These are phyloP conservation scores for Tetrahymena elliotti DNA, from an alignment of 73 alveolate species.

Conservation along the genomic window DNA sequence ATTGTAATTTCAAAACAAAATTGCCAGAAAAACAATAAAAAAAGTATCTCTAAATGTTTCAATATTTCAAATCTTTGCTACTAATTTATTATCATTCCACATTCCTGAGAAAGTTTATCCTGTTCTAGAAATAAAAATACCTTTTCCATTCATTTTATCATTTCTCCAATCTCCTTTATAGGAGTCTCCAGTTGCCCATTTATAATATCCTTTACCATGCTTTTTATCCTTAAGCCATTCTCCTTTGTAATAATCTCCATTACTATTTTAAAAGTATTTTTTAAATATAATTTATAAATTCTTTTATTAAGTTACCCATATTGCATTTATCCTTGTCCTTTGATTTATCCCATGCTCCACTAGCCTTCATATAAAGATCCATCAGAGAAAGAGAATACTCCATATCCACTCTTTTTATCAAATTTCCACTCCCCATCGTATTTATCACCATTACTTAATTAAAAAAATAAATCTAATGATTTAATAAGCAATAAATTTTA, in stretches of 20 bases:
- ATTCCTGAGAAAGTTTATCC: not conserved
- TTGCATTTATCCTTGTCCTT: constrained; percentile 3
- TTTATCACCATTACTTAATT: constrained; percentile 39
- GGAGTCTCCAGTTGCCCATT: constrained; percentile 31
- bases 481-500: not conserved
- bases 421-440: constrained; percentile 69
- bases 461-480: not conserved
- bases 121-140: constrained; percentile 12
- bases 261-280: not conserved
- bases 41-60: not conserved
- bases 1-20: not conserved
- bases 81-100: not conserved
- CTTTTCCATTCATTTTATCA: constrained; percentile 41
- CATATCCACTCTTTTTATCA: constrained; percentile 58
- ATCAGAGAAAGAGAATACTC: constrained; percentile 45
- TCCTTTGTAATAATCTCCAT: not conserved
- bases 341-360: constrained; percentile 9
- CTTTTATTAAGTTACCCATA: not conserved
- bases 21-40: not conserved
- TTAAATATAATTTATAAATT: not conserved
- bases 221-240: not conserved
- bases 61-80: not conserved
- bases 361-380: constrained; percentile 48
- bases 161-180: constrained; percentile 44
- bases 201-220: constrained; percentile 29